Conservation (phyloP, 2,329 filamentous ascomycete species). For the Xylariaceae sp. region DNA sequence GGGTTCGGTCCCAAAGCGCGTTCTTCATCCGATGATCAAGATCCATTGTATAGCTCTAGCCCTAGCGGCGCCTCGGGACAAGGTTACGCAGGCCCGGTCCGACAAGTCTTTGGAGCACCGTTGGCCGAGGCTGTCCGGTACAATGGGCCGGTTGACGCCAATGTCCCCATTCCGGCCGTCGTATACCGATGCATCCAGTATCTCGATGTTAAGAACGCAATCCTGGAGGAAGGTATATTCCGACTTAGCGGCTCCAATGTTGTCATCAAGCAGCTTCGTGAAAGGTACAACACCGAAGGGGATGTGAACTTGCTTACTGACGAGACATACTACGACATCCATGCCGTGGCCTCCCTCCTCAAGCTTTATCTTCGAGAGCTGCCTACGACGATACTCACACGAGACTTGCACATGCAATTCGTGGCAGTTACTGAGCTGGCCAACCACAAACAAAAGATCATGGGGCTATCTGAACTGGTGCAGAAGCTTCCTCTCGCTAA, state of each 20-base stretch:
- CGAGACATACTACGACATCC: constrained; percentile 87
- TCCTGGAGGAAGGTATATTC: constrained; percentile 91
- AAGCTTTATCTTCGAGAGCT: constrained; percentile 93
- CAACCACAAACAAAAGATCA: constrained; percentile 71
- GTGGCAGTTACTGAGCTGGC: constrained; percentile 76
- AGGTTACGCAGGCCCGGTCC: constrained; percentile 47
- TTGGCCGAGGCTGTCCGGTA: constrained; percentile 81
- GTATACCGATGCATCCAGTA: constrained; percentile 96
- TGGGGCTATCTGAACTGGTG: constrained; percentile 71
- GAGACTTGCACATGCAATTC: constrained; percentile 87
- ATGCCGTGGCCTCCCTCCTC: constrained; percentile 88
- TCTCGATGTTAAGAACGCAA: constrained; percentile 74
- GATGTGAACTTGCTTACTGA: constrained; percentile 84
- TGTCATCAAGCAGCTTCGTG: constrained; percentile 83
- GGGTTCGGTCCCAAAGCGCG: constrained; percentile 61
- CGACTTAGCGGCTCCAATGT: constrained; percentile 94
- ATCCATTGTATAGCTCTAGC: constrained; percentile 49
- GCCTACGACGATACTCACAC: constrained; percentile 83
- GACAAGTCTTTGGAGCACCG: constrained; percentile 79
- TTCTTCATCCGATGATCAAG: constrained; percentile 54
- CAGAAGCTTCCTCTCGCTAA: constrained; percentile 78
- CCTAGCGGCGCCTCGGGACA: constrained; percentile 34
- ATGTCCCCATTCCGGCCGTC: constrained; percentile 79
- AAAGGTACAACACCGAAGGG: constrained; percentile 89
- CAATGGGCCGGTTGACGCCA: constrained; percentile 68